phyloP scores from a whole-genome alignment of 768 basidiomycete species.

The Lactarius sp. region DNA sequence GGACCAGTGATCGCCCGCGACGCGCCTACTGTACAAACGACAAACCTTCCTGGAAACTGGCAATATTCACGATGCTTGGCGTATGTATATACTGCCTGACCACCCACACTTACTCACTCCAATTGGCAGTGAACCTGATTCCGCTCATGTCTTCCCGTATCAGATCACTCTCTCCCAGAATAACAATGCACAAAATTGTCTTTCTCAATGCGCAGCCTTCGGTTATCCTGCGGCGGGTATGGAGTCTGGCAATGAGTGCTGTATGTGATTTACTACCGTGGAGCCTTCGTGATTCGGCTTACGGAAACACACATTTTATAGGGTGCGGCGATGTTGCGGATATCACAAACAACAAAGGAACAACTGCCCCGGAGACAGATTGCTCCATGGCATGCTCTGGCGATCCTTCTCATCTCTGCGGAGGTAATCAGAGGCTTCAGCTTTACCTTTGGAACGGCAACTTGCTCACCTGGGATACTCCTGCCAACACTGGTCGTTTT shows the following conservation, averaged over 20 bases:
- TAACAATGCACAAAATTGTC: constrained; percentile 60
- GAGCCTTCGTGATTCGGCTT: neutral
- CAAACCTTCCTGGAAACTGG: constrained; percentile 61
- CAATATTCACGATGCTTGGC: constrained; percentile 60
- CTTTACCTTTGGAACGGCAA: constrained; percentile 36
- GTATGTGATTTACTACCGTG: constrained; percentile 46
- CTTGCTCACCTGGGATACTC: constrained; percentile 62
- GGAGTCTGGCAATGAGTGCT: constrained; percentile 70
- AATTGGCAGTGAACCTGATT: constrained; percentile 42
- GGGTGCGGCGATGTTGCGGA: constrained; percentile 69
- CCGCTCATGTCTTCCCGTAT: constrained; percentile 52
- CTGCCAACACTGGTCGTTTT: constrained; percentile 60
- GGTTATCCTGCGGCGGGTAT: constrained; percentile 69
- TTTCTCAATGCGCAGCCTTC: constrained; percentile 62
- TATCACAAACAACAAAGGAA: constrained; percentile 37
- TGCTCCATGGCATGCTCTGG: constrained; percentile 58
- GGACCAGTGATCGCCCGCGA: constrained; percentile 57
- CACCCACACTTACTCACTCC: neutral
- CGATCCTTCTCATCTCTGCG: constrained; percentile 65
- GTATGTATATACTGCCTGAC: constrained; percentile 35
- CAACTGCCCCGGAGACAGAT: constrained; percentile 34
- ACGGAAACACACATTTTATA: constrained; percentile 29
- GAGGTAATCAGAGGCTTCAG: constrained; percentile 48
- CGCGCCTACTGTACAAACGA: constrained; percentile 52
- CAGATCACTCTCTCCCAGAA: constrained; percentile 54